Evolutionary conservation across 176 grass and related monocot genomes (phyloP).

Genomic region (Triticum urartu): DNA sequence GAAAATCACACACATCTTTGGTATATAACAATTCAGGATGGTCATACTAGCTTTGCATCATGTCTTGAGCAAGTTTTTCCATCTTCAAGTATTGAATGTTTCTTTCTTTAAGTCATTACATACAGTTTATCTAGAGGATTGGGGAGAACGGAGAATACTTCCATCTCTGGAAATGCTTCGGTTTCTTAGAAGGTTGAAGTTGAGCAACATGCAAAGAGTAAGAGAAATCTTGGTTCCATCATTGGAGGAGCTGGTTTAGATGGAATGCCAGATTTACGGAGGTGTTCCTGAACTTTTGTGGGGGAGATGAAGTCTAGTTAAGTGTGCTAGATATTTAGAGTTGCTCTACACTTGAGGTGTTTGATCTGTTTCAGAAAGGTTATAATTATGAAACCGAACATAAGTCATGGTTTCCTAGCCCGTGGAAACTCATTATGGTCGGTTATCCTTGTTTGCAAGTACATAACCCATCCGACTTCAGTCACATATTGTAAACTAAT

Average conservation of each 20-base stretch:
- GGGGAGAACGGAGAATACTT: background rate
- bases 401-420: no score
- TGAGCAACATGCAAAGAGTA: background rate
- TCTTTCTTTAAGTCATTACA: background rate
- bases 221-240: background rate
- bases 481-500: background rate
- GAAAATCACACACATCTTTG: no score
- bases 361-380: conserved; percentile 1
- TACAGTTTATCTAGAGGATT: background rate
- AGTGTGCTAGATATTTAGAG: background rate
- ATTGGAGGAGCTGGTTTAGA: conserved; percentile 1
- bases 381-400: no score
- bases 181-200: background rate
- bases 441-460: conserved; percentile 1
- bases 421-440: background rate
- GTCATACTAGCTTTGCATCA: no score
- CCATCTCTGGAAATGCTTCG: background rate
- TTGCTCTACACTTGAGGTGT: background rate
- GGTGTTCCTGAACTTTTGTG: background rate
- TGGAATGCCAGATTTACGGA: background rate
- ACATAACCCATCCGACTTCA: background rate
- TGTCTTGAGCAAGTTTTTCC: no score
- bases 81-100: background rate
- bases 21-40: no score
- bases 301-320: background rate